phyloP scores from a whole-genome alignment of 2,329 filamentous ascomycete genomes.

The Verticillium nonalfalfae region DNA sequence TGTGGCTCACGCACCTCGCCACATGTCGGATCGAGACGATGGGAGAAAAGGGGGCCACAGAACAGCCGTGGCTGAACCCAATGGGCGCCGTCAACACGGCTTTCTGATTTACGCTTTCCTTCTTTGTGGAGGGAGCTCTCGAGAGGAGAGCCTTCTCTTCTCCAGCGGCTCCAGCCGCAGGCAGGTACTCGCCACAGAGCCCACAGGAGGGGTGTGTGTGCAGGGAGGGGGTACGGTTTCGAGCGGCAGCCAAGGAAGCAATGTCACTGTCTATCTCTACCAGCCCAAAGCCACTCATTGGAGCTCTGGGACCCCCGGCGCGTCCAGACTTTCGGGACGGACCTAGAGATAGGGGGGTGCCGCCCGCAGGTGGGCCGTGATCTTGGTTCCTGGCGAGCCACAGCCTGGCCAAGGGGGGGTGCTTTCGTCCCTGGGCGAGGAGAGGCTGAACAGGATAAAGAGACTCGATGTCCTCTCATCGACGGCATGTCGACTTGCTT shows the following conservation, averaged over 20 bases:
- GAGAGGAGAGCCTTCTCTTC: conserved; percentile 2
- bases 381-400: conserved; percentile 1
- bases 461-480: not conserved
- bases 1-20: not conserved
- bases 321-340: conserved; percentile 11
- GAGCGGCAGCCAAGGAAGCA: conserved; percentile 1
- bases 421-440: not conserved
- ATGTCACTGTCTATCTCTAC: conserved; percentile 13
- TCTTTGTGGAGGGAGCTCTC: not conserved
- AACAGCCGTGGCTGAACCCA: not conserved
- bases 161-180: conserved; percentile 3
- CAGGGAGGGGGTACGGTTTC: conserved; percentile 1
- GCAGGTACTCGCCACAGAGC: conserved; percentile 5
- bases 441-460: conserved; percentile 6
- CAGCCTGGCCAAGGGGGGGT: not conserved
- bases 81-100: conserved; percentile 3
- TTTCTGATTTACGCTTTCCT: conserved; percentile 1
- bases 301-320: conserved; percentile 1
- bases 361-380: not conserved
- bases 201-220: not conserved
- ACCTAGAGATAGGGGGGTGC: conserved; percentile 1
- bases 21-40: conserved; percentile 4
- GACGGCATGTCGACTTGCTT: not conserved
- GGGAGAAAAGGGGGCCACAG: conserved; percentile 1
- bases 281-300: conserved; percentile 5